These are phyloP conservation scores for Cladobotryum mycophilum DNA, from an alignment of 2,329 filamentous ascomycete species.

Conservation along the genomic window DNA sequence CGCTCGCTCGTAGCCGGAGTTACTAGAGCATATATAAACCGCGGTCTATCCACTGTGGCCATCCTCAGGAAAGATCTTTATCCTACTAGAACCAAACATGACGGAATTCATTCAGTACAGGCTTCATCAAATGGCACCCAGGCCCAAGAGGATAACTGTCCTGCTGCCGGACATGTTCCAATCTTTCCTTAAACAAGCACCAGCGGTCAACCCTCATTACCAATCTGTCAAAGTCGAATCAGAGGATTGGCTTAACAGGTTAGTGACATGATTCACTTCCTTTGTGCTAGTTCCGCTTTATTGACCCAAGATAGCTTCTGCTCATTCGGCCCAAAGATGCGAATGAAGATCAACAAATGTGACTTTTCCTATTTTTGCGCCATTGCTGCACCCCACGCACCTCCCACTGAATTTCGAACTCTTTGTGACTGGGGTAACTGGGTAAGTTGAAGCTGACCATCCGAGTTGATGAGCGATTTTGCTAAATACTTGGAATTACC, in stretches of 20 bases:
- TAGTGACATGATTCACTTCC: neutral
- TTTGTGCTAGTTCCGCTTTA: neutral
- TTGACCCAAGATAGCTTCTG: slow-evolving; percentile 10
- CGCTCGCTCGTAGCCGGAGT: too few relatives aligned
- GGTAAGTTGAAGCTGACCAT: slow-evolving; percentile 11
- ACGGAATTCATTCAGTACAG: too few relatives aligned
- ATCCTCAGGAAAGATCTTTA: too few relatives aligned
- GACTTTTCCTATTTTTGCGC: slow-evolving; percentile 19
- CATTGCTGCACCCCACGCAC: slow-evolving; percentile 15
- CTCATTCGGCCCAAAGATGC: slow-evolving; percentile 10
- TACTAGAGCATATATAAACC: too few relatives aligned
- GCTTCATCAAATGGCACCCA: neutral
- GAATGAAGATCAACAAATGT: slow-evolving; percentile 13
- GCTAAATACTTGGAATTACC: too few relatives aligned
- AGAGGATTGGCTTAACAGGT: slow-evolving; percentile 15
- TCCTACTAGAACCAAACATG: too few relatives aligned
- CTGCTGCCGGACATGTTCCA: slow-evolving; percentile 17
- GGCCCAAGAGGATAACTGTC: slow-evolving; percentile 1
- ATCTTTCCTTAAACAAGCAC: slow-evolving; percentile 13
- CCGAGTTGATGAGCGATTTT: too few relatives aligned
- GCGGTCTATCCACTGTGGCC: too few relatives aligned
- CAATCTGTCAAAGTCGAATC: slow-evolving; percentile 12
- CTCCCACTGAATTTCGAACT: slow-evolving; percentile 12
- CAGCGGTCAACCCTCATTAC: slow-evolving; percentile 14
- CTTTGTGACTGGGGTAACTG: slow-evolving; percentile 21